Evolutionary conservation across 345 rosid genomes (phyloP).

Genomic region (Rhizophora apiculata): DNA sequence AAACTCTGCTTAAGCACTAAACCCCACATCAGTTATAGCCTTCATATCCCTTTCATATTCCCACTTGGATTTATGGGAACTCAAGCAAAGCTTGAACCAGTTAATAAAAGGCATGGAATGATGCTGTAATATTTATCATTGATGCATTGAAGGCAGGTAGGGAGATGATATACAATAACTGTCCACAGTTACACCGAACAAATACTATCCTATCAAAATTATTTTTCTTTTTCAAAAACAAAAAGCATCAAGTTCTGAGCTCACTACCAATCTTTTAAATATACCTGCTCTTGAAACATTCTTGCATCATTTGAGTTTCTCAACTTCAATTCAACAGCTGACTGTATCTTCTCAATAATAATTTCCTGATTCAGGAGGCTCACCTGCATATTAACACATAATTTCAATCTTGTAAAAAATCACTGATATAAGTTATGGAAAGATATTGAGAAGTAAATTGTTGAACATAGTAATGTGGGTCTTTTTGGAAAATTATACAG

Average conservation of each 20-base stretch:
- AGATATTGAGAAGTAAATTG: not conserved
- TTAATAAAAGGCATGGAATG: not conserved
- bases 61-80: no score
- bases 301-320: slow-evolving; percentile 67
- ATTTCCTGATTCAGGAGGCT: slow-evolving; percentile 91
- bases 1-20: no score
- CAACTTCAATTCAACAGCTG: slow-evolving; percentile 64
- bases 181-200: not conserved
- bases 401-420: not conserved
- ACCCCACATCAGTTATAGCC: no score
- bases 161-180: not conserved
- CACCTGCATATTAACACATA: slow-evolving; percentile 48
- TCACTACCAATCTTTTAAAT: slow-evolving; percentile 1
- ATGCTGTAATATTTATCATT: not conserved
- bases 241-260: slow-evolving; percentile 14
- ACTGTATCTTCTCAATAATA: slow-evolving; percentile 75
- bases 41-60: no score
- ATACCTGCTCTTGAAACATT: slow-evolving; percentile 87
- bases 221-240: no score
- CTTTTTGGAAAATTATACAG: no score
- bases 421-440: not conserved
- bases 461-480: not conserved
- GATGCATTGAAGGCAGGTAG: not conserved
- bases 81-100: not conserved
- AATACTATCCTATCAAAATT: not conserved